Evolutionary conservation across 345 rosid species (phyloP).

Genomic region (Pelargonium nanum): DNA sequence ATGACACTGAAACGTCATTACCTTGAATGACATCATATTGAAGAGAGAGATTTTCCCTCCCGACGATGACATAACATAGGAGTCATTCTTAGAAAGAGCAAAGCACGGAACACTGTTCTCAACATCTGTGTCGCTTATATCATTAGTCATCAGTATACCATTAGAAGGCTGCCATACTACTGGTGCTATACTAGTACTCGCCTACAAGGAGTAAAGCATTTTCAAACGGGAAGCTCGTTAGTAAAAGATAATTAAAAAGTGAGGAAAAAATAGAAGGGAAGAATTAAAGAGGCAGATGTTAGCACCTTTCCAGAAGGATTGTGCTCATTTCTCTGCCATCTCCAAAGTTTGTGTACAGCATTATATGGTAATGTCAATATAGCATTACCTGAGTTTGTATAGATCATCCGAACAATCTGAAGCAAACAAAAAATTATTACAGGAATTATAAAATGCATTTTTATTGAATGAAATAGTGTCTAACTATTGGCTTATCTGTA

Average conservation of each 20-base stretch:
- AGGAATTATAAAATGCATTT: not conserved
- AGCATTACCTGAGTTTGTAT: conserved; percentile 31
- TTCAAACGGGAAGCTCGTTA: too few relatives aligned
- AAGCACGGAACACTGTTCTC: conserved; percentile 24
- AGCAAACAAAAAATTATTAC: not conserved
- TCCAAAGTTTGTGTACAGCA: conserved; percentile 32
- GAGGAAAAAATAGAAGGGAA: not conserved
- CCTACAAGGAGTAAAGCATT: conserved; percentile 11
- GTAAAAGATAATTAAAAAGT: too few relatives aligned
- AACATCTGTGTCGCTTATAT: conserved; percentile 12
- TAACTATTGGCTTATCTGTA: not conserved
- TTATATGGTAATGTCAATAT: conserved; percentile 36
- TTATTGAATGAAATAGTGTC: too few relatives aligned
- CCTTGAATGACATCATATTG: conserved; percentile 12
- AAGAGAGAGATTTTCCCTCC: conserved; percentile 35
- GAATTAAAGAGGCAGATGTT: not conserved
- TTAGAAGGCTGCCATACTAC: conserved; percentile 24
- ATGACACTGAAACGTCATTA: not conserved
- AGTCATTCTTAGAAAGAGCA: conserved; percentile 32
- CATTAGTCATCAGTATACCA: conserved; percentile 25
- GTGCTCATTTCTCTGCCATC: conserved; percentile 22
- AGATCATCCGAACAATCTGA: conserved; percentile 13
- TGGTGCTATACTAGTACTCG: conserved; percentile 22
- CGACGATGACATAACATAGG: conserved; percentile 34
- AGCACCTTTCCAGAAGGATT: conserved; percentile 24